A percentile compares a stretch with the other conserved stretches of the same genome.
Evolutionary conservation across 2,329 filamentous ascomycete species (phyloP).

Genomic region (Ceratocystiopsis sp.): DNA sequence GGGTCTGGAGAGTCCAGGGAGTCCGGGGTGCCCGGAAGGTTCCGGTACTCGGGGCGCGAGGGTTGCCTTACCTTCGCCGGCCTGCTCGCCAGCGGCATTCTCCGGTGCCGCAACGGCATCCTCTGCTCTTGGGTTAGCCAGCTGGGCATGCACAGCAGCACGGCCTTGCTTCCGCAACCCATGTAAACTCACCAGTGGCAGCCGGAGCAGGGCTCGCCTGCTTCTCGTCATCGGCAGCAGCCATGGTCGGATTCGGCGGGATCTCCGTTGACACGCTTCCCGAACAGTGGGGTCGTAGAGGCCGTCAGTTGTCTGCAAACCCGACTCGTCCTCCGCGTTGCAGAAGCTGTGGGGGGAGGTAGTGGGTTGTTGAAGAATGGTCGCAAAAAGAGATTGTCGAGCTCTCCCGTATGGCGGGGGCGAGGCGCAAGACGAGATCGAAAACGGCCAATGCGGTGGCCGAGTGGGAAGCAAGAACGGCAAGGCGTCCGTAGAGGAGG

Average conservation of each 20-base stretch:
- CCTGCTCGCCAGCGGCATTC: constrained; percentile 7
- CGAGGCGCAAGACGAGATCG: not conserved
- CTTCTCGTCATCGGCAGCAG: constrained; percentile 5
- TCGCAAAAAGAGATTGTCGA: not conserved
- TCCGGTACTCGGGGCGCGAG: constrained; percentile 12
- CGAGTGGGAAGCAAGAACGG: not conserved
- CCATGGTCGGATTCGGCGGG: constrained; percentile 1
- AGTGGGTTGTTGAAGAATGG: not conserved
- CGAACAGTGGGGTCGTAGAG: not conserved
- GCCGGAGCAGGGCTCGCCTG: constrained; percentile 3
- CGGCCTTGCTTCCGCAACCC: too few species aligned
- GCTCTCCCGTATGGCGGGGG: too few species aligned
- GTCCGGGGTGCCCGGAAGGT: constrained; percentile 13
- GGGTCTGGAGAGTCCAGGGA: too few species aligned
- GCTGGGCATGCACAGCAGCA: not conserved
- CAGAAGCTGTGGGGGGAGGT: not conserved
- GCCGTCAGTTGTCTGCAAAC: not conserved
- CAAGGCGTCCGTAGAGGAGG: not conserved
- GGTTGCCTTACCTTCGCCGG: not conserved
- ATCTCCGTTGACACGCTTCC: not conserved
- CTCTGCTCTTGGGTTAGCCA: constrained; percentile 2
- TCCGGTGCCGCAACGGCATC: constrained; percentile 2
- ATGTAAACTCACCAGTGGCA: constrained; percentile 3
- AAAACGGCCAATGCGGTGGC: not conserved
- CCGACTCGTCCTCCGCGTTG: not conserved